phyloP scores from a whole-genome alignment of 2,329 filamentous ascomycete species.

The Hypomyces rosellus region DNA sequence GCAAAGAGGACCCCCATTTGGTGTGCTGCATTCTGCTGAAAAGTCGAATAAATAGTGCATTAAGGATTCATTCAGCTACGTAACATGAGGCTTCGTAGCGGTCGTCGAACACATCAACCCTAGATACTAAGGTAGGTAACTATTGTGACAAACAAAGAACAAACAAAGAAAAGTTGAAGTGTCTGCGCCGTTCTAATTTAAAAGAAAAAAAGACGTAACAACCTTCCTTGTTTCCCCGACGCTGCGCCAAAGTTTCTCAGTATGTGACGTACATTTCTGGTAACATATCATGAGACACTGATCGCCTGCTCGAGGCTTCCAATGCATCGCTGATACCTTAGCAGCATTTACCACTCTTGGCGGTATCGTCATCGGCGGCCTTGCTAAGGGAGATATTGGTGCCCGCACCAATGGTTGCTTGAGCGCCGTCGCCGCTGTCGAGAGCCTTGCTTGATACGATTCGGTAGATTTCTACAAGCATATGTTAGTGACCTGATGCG shows the following conservation, averaged over 20 bases:
- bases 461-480: constrained; percentile 82
- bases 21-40: background rate
- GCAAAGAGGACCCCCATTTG: too few relatives aligned
- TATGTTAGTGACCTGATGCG: background rate
- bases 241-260: constrained; percentile 24
- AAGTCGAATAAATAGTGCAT: constrained; percentile 15
- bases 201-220: constrained; percentile 31
- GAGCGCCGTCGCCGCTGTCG: constrained; percentile 77
- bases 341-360: constrained; percentile 78
- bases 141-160: constrained; percentile 33
- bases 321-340: constrained; percentile 38
- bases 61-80: constrained; percentile 34
- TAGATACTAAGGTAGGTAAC: constrained; percentile 19
- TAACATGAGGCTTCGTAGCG: constrained; percentile 31
- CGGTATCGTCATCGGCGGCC: constrained; percentile 66
- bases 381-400: constrained; percentile 84
- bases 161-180: constrained; percentile 31
- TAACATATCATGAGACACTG: constrained; percentile 29
- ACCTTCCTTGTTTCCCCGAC: constrained; percentile 28
- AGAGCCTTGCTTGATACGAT: constrained; percentile 98
- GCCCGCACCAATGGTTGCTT: constrained; percentile 72
- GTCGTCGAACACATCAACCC: constrained; percentile 32
- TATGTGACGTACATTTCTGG: constrained; percentile 28
- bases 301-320: constrained; percentile 26
- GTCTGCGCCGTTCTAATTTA: constrained; percentile 35